Percentiles rank a stretch among this genome's conserved stretches.
Evolutionary conservation across 1,139 yeast species (phyloP).

Genomic region (Pichiaceae sp.): DNA sequence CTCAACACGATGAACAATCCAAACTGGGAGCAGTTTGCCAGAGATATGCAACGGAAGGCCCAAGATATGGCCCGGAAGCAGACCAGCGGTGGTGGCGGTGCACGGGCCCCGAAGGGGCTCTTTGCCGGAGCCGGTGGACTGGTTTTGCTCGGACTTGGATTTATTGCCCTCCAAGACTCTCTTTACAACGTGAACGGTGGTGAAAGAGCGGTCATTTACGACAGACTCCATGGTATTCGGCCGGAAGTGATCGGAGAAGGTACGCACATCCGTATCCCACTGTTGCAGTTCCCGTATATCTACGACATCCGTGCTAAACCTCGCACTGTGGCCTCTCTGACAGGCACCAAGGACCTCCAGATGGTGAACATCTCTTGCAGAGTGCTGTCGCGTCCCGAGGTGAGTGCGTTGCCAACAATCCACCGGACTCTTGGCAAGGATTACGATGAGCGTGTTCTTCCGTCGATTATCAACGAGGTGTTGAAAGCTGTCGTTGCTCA

Average conservation of each 20-base stretch:
- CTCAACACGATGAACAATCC: constrained; percentile 32
- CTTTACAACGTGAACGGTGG: constrained; percentile 98
- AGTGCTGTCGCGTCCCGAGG: constrained; percentile 85
- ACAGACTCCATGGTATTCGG: constrained; percentile 80
- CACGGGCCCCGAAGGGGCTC: constrained; percentile 40
- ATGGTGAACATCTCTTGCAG: constrained; percentile 99
- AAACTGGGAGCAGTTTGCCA: constrained; percentile 61
- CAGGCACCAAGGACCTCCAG: constrained; percentile 97
- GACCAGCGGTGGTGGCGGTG: constrained; percentile 30
- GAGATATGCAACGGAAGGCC: constrained; percentile 59
- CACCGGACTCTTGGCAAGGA: constrained; percentile 89
- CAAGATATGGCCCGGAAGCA: constrained; percentile 35
- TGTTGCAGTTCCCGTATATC: constrained; percentile 89
- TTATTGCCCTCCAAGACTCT: constrained; percentile 60
- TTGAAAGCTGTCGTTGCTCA: constrained; percentile 96
- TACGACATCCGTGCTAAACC: constrained; percentile 98
- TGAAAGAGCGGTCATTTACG: constrained; percentile 92
- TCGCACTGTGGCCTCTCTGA: constrained; percentile 90
- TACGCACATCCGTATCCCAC: constrained; percentile 88
- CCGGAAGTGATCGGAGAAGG: constrained; percentile 89
- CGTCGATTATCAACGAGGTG: constrained; percentile 95
- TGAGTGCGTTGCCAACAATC: constrained; percentile 68
- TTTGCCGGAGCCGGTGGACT: constrained; percentile 79
- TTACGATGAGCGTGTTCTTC: constrained; percentile 93
- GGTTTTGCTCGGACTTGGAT: constrained; percentile 63